A percentile compares a stretch with the other conserved stretches of the same genome.
phyloP scores from a whole-genome alignment of 805 yeast genomes.

The Pichia scutulata region DNA sequence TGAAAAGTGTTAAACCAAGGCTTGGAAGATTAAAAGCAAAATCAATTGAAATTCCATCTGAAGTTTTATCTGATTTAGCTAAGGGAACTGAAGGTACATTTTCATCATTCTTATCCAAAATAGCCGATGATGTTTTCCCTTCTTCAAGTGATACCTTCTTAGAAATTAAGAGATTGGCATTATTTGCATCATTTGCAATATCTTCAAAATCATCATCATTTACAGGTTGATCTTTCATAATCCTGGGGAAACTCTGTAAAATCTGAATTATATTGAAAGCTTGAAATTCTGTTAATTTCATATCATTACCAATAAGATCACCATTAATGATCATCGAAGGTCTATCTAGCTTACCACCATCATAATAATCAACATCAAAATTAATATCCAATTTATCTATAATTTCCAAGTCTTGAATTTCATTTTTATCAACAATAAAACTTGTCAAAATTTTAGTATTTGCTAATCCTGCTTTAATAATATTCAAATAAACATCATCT shows the following conservation, averaged over 20 bases:
- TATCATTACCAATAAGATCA: constrained; percentile 50
- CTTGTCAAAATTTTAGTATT: constrained; percentile 62
- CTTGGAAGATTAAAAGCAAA: constrained; percentile 54
- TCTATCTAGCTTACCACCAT: constrained; percentile 27
- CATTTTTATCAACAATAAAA: constrained; percentile 37
- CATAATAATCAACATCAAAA: constrained; percentile 52
- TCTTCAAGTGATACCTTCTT: neutral
- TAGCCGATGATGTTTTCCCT: neutral
- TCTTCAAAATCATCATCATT: constrained; percentile 39
- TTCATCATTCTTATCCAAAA: neutral
- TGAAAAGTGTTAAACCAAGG: constrained; percentile 53
- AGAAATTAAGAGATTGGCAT: constrained; percentile 45
- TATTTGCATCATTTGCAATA: constrained; percentile 54
- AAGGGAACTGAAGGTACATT: neutral
- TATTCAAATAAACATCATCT: constrained; percentile 35
- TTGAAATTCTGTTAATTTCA: constrained; percentile 69
- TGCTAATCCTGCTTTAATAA: constrained; percentile 60
- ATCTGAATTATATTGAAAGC: constrained; percentile 49
- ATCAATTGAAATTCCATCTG: constrained; percentile 27
- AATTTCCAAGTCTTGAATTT: constrained; percentile 51
- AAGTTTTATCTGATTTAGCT: neutral
- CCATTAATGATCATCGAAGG: constrained; percentile 52
- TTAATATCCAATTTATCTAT: constrained; percentile 56
- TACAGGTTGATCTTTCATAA: constrained; percentile 39
- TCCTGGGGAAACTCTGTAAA: constrained; percentile 45